Base-by-base conservation (phyloP, 495 filamentous ascomycete genomes). In the Darksidea phi region DNA sequence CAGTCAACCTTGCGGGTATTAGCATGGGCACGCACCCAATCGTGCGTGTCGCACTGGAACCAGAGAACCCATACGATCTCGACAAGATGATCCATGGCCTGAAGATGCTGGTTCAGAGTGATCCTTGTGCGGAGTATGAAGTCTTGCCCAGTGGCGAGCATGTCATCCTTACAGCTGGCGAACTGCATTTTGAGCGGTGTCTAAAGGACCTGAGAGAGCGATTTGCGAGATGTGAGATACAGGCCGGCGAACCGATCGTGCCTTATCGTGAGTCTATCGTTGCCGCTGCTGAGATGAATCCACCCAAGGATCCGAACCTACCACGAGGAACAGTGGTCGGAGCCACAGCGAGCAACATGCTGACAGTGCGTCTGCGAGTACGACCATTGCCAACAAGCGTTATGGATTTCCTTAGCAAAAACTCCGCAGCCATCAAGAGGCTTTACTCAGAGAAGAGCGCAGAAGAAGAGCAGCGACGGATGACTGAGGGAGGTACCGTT, bases 101-200 rank as follows among this genome's bases (percentile, higher is more conserved):
- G 52, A 83, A 87, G 56, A 76, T 99, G 48, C 86, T 99, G 7
- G 91, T 95, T 57, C 90, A 96, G 70, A 94, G 90, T 70, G 94
- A 99, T 69, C 93, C 94, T 1, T 97, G 94, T 66, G 95, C 92
- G 15, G 86, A 91, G 70, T 99, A 99, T 67, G 91, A 97, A 68
- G 88, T 95, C 11, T 87, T 97, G 23, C 84, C 87, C 54, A 96
- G 84, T 57, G 94, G 94, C 51, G 94, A 99, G 73, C 95, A 99
- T 75, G 93, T 99, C 48, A 84, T 99, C 20, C 74, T 94, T 24
- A 97, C 95, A 0, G 94, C 94, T 24, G 94, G 94, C 12, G 94
- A 99, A 72, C 73, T 99, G 62, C 94, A 99, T 73, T 77, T 97
- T 1, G 94, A 99, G 72, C 83, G 94, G 41, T 99, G 94, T 70